These are phyloP conservation scores for Alternaria postmessia DNA, from an alignment of 2,329 filamentous ascomycete species.

Conservation along the genomic window DNA sequence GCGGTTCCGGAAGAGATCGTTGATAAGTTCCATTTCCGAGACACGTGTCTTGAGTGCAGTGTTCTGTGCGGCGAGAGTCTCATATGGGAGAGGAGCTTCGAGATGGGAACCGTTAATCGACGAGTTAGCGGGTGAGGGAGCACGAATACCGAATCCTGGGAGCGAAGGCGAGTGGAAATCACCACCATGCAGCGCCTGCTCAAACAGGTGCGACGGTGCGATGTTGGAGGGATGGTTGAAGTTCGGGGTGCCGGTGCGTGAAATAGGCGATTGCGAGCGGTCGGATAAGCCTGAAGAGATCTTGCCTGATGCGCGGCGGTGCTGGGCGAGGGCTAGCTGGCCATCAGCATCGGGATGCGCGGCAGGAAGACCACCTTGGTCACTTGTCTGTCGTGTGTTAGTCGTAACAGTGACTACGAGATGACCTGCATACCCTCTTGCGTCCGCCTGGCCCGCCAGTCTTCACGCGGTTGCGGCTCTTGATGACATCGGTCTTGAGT, in stretches of 20 bases:
- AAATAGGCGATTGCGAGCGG: slow-evolving; percentile 79
- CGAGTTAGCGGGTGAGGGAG: slow-evolving; percentile 66
- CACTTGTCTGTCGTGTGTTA: slow-evolving; percentile 33
- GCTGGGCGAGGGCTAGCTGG: slow-evolving; percentile 63
- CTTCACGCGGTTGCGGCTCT: slow-evolving; percentile 98
- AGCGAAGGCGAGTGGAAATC: slow-evolving; percentile 69
- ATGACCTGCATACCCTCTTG: slow-evolving; percentile 73
- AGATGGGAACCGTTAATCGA: slow-evolving; percentile 68
- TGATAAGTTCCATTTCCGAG: slow-evolving; percentile 94
- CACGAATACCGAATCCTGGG: slow-evolving; percentile 52
- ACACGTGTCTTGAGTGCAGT: slow-evolving; percentile 93
- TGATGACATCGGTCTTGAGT: slow-evolving; percentile 98
- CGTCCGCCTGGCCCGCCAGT: slow-evolving; percentile 79
- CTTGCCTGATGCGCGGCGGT: slow-evolving; percentile 75
- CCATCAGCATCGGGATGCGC: slow-evolving; percentile 64
- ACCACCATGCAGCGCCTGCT: slow-evolving; percentile 74
- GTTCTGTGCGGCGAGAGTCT: slow-evolving; percentile 81
- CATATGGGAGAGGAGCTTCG: slow-evolving; percentile 78
- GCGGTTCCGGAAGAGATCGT: slow-evolving; percentile 70
- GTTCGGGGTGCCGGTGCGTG: slow-evolving; percentile 79
- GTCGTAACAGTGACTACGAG: background rate
- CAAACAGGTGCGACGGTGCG: slow-evolving; percentile 80
- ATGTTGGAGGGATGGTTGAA: slow-evolving; percentile 71
- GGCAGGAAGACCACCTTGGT: slow-evolving; percentile 64
- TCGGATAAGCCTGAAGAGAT: slow-evolving; percentile 75